These are phyloP conservation scores for Amanita rimosa DNA, from an alignment of 768 basidiomycete genomes.

Conservation along the genomic window DNA sequence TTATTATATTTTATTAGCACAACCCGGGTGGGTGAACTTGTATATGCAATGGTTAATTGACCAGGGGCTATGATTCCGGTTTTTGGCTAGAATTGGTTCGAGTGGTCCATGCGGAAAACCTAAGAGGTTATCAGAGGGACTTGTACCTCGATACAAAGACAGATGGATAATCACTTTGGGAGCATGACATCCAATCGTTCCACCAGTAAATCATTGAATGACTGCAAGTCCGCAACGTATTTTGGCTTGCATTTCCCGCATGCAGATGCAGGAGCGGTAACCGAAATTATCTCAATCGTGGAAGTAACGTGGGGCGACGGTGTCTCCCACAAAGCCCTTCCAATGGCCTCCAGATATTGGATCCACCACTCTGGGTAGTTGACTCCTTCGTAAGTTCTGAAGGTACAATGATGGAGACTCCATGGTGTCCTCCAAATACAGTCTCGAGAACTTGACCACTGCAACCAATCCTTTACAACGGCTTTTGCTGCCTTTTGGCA, in stretches of 20 bases:
- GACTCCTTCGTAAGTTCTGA: not conserved
- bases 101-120: not conserved
- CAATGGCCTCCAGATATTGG: slow-evolving; percentile 1
- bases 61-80: too few species aligned
- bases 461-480: not conserved
- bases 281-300: not conserved
- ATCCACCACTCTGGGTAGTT: slow-evolving; percentile 4
- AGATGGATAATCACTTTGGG: not conserved
- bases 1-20: too few species aligned
- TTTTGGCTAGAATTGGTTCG: too few species aligned
- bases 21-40: too few species aligned
- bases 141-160: too few species aligned
- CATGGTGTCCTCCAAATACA: not conserved
- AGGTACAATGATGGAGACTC: not conserved
- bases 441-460: not conserved
- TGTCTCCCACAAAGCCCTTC: not conserved
- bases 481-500: not conserved
- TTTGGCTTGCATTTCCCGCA: not conserved
- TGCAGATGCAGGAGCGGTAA: not conserved
- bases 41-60: too few species aligned
- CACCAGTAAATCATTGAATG: not conserved
- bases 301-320: not conserved
- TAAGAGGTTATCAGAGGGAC: not conserved
- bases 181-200: not conserved
- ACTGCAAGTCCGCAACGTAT: slow-evolving; percentile 1